Percentiles rank a stretch among this genome's conserved stretches.
Conservation (phyloP, 139 green algal species). For the Edaphochlamys debaryana region DNA sequence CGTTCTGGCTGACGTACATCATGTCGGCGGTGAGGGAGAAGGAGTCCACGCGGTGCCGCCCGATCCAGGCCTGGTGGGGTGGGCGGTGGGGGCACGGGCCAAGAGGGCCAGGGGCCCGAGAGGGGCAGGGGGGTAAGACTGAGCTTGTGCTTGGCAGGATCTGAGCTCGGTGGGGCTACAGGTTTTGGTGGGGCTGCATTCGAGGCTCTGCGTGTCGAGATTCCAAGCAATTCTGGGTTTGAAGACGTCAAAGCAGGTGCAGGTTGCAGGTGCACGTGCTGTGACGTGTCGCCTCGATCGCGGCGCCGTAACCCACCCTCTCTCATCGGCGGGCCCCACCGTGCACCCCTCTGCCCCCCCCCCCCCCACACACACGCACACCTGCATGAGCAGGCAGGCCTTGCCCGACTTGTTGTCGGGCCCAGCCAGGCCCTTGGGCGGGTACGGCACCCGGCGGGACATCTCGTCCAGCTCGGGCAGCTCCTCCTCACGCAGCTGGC, state of each 20-base stretch:
- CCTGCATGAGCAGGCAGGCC: slow-evolving; percentile 90
- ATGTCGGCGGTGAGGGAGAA: slow-evolving; percentile 95
- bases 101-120: background rate
- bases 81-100: background rate
- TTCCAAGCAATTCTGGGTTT: too few species aligned
- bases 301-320: too few species aligned
- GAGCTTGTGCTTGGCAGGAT: background rate
- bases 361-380: slow-evolving; percentile 21
- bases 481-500: slow-evolving; percentile 84
- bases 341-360: too few species aligned
- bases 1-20: slow-evolving; percentile 92
- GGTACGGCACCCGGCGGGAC: slow-evolving; percentile 59
- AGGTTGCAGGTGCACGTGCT: too few species aligned
- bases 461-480: slow-evolving; percentile 90
- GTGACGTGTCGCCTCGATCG: too few species aligned
- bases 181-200: too few species aligned
- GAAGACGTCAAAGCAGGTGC: too few species aligned
- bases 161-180: too few species aligned
- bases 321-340: too few species aligned
- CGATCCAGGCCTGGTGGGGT: slow-evolving; percentile 84
- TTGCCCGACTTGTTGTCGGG: slow-evolving; percentile 92
- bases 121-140: too few species aligned
- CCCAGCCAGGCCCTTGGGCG: slow-evolving; percentile 73
- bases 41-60: slow-evolving; percentile 77
- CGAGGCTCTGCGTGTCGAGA: too few species aligned